phyloP scores from a whole-genome alignment of 495 filamentous ascomycete species.

The Hypomontagnella submonticulosa region DNA sequence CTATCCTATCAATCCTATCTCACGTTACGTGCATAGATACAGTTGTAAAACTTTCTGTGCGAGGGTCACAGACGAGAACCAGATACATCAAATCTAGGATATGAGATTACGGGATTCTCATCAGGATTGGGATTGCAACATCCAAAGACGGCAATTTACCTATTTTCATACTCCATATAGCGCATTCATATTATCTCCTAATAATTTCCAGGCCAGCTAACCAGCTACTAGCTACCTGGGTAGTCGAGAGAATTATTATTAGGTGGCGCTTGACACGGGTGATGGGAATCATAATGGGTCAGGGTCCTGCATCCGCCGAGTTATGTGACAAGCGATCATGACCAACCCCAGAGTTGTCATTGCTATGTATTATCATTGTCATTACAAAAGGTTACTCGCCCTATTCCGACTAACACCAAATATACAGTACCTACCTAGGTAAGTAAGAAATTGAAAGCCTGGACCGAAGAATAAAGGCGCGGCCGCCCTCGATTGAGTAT shows the following conservation, averaged over 20 bases:
- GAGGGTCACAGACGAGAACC: constrained; percentile 32
- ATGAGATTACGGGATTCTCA: constrained; percentile 24
- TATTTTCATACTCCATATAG: constrained; percentile 2
- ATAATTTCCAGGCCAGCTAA: no score
- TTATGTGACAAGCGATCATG: not conserved
- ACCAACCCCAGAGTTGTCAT: not conserved
- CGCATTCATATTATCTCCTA: not conserved
- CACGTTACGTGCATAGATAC: constrained; percentile 21
- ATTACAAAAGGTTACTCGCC: not conserved
- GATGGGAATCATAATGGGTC: no score
- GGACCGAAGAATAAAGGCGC: no score
- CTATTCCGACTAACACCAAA: no score
- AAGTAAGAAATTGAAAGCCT: no score
- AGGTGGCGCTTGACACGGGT: not conserved
- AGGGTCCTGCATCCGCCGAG: not conserved
- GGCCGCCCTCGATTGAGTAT: no score
- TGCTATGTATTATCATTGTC: not conserved
- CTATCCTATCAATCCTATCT: not conserved
- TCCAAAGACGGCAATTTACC: constrained; percentile 17
- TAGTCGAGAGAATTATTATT: constrained; percentile 9
- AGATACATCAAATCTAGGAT: constrained; percentile 27
- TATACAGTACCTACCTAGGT: no score
- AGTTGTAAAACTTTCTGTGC: not conserved
- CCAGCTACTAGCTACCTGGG: not conserved
- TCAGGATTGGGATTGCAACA: constrained; percentile 31